Base-by-base conservation (phyloP, 169 alveolate genomes). In the Cryptosporidium parvum region DNA sequence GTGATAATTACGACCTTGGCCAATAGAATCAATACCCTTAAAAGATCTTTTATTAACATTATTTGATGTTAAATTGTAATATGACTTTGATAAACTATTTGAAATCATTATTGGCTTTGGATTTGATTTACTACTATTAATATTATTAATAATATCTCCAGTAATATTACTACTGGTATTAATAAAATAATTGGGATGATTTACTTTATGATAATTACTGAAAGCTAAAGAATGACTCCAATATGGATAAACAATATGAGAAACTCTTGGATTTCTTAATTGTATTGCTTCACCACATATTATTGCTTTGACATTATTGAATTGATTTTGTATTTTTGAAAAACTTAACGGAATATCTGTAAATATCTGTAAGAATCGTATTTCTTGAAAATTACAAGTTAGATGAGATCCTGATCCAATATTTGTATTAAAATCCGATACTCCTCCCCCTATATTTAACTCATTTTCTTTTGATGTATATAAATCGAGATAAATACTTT, bases 271-370 rank as follows among this genome's bases (percentile, higher is more conserved):
- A 26, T 65, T 62, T 23, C 65, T 80, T 31, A 80, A 18, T 33
- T 59, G 65, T 2, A 80, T 33, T 18, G 33, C 39, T 31, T 80
- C 80, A n/a, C 89, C 89, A 80, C 75, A 80, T 39, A 80, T 80
- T 5, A 80, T 62, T 29, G 89, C 89, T 18, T 80, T 80, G 16
- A 45, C 68, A 45, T 42, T 70, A 18, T 80, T 80, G 14, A 35
- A 44, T 16, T 80, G 89, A 37, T 31, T 48, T 65, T 65, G 10
- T 10, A 73, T 73, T 6, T 73, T 73, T 23, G 86, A 73, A 53
- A 73, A 73, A 23, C 48, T 73, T 1, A 73, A 26, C n/a, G 86
- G 86, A 3, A 73, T 33, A 35, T 73, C 86, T n/a, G 16, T 73
- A 73, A 33, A 73, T 52, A 73, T 73, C 39, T 73, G 86, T 4